Percentiles rank a stretch among this genome's conserved stretches.
These are phyloP conservation scores for Entomophthora muscae DNA, from an alignment of 371 early-diverging fungal genomes.

Conservation along the genomic window DNA sequence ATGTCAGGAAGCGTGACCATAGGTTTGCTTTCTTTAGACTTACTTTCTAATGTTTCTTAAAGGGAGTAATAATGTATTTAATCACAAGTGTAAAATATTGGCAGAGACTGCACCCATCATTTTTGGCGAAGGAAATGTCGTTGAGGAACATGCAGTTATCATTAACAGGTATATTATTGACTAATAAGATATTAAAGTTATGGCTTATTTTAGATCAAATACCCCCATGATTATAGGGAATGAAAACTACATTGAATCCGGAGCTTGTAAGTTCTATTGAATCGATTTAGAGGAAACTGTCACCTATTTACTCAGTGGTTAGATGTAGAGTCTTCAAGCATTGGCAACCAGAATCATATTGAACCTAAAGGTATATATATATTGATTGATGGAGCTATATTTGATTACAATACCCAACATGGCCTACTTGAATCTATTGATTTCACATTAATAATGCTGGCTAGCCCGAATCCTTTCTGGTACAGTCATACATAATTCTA, in stretches of 20 bases:
- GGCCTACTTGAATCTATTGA: background rate
- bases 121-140: conserved; percentile 50
- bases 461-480: background rate
- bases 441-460: too few species aligned
- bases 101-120: conserved; percentile 49
- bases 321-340: conserved; percentile 3
- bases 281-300: too few species aligned
- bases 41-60: background rate
- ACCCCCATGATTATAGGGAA: conserved; percentile 4
- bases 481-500: background rate
- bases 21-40: background rate
- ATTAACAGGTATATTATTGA: conserved; percentile 37
- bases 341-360: conserved; percentile 3
- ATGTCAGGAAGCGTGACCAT: conserved; percentile 5
- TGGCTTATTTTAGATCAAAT: background rate
- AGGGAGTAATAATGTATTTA: conserved; percentile 16
- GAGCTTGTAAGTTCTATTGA: conserved; percentile 1
- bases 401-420: background rate
- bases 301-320: too few species aligned
- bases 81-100: conserved; percentile 53
- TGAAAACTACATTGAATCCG: conserved; percentile 2
- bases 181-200: background rate
- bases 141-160: conserved; percentile 53
- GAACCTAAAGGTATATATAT: conserved; percentile 2
- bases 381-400: too few species aligned